These are phyloP conservation scores for Trichoderma sp. DNA, from an alignment of 2,329 filamentous ascomycete genomes.

Conservation along the genomic window DNA sequence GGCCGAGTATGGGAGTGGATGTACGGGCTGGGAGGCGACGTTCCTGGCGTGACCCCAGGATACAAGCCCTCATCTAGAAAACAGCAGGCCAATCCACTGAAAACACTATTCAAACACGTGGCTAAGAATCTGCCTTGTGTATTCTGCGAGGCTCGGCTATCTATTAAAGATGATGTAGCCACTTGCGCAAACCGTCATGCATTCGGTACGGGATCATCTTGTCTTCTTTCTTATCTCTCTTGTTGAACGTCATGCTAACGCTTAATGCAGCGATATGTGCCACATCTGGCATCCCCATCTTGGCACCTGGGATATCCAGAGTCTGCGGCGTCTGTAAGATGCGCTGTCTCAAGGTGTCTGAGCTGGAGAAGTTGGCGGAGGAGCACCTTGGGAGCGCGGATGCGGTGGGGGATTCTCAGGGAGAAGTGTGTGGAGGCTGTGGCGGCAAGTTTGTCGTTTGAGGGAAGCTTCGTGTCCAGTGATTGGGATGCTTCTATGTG, in stretches of 20 bases:
- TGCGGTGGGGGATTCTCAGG: constrained; percentile 34
- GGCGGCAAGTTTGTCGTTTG: constrained; percentile 45
- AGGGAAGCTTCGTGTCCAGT: neutral
- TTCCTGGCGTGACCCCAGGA: constrained; percentile 44
- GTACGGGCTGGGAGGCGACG: constrained; percentile 53
- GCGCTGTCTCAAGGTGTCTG: constrained; percentile 49
- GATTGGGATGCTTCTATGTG: rapidly evolving
- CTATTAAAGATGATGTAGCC: constrained; percentile 37
- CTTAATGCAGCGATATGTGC: constrained; percentile 50
- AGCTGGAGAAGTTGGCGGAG: constrained; percentile 40
- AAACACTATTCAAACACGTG: constrained; percentile 42
- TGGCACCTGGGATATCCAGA: constrained; percentile 54
- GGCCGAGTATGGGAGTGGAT: constrained; percentile 59
- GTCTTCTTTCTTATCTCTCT: neutral
- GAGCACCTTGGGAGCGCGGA: constrained; percentile 33
- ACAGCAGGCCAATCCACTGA: constrained; percentile 32
- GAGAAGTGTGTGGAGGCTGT: constrained; percentile 43
- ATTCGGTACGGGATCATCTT: constrained; percentile 39
- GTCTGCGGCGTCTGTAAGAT: constrained; percentile 57
- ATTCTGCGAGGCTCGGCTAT: constrained; percentile 46
- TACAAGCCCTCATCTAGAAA: constrained; percentile 22
- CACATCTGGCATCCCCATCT: constrained; percentile 55
- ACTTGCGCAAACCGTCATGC: constrained; percentile 43
- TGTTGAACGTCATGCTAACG: constrained; percentile 11
- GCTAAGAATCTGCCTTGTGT: constrained; percentile 45